Base-by-base conservation (phyloP, 805 yeast genomes). In the Schizosaccharomyces japonicus region DNA sequence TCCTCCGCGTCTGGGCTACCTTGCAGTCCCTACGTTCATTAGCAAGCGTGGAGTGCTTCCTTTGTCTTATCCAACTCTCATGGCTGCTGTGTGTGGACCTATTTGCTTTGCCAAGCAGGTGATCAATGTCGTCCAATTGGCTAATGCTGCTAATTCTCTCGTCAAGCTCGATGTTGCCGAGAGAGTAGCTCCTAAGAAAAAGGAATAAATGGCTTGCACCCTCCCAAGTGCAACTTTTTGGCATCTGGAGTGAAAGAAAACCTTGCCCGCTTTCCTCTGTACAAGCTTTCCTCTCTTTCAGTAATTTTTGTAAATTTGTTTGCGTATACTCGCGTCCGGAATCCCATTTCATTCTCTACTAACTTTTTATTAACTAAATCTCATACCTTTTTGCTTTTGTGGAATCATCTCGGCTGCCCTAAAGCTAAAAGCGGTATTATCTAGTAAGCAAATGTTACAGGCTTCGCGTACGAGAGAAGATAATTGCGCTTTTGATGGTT, bases 21-120 rank as follows among this genome's bases (percentile, higher is more conserved):
- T 45, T 55, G 49, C 56, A 49, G 42, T 36, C 5, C 42, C 42
- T 36, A 19, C 27, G 3, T 36, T 36, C 23, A 21, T 36, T 21
- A 19, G 23, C 23, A 19, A 25, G 23, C 17, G 27, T 36, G 31
- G 46, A 15, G 54, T 63, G 53, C 44, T 58, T 5, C 64, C 64
- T 1, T 66, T 70, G 54, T 74, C 78, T 62, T 62, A 73, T 55
- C 83, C 82, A 17, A 72, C 80, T 17, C 57, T 71, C 42, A 57
- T 77, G 54, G 71, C 71, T 13, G 65, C 70, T 53, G 52, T 75
- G 32, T 73, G 84, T 52, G 69, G 79, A 52, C 99, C 99, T 28
- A 70, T 85, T 48, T 90, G 94, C 82, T 60, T 74, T 19, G 81
- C 84, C 66, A 90, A 90, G 65, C 98, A 90, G 66, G 62, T 78